phyloP scores from a whole-genome alignment of 176 grass and related monocot genomes.

The Triticum monococcum region DNA sequence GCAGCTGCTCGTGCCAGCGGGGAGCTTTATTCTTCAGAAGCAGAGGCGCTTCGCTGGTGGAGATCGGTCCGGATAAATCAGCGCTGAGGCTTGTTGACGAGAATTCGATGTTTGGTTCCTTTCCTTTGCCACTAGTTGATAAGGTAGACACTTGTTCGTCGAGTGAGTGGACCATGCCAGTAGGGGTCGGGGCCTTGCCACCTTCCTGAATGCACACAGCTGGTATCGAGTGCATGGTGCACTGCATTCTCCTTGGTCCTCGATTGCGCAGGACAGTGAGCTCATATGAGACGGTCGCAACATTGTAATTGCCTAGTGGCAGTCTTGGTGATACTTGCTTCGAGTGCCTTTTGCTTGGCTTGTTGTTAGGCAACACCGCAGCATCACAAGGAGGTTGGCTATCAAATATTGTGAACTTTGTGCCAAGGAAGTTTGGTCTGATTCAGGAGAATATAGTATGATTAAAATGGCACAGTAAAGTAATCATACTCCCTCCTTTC shows the following conservation, averaged over 20 bases:
- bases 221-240: conserved; percentile 86
- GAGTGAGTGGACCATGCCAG: conserved; percentile 56
- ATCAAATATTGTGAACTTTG: conserved; percentile 94
- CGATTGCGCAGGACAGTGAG: conserved; percentile 90
- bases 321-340: conserved; percentile 95
- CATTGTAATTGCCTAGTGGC: conserved; percentile 84
- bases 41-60: conserved; percentile 36
- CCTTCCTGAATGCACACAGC: conserved; percentile 61
- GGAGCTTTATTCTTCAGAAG: conserved; percentile 94
- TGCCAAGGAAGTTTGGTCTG: conserved; percentile 97
- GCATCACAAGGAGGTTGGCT: conserved; percentile 74
- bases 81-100: conserved; percentile 50
- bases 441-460: conserved; percentile 25
- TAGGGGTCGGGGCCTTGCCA: conserved; percentile 73
- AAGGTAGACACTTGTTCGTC: conserved; percentile 46
- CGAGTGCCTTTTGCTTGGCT: conserved; percentile 64
- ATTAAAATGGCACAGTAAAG: background rate
- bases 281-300: conserved; percentile 79
- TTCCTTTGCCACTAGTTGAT: conserved; percentile 51
- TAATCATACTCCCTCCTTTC: too few relatives aligned
- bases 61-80: conserved; percentile 28
- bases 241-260: conserved; percentile 94
- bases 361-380: conserved; percentile 50
- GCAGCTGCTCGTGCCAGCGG: conserved; percentile 95
- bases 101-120: conserved; percentile 43